Evolutionary conservation across 2,329 filamentous ascomycete genomes (phyloP).

Genomic region (Fusarium irregulare): DNA sequence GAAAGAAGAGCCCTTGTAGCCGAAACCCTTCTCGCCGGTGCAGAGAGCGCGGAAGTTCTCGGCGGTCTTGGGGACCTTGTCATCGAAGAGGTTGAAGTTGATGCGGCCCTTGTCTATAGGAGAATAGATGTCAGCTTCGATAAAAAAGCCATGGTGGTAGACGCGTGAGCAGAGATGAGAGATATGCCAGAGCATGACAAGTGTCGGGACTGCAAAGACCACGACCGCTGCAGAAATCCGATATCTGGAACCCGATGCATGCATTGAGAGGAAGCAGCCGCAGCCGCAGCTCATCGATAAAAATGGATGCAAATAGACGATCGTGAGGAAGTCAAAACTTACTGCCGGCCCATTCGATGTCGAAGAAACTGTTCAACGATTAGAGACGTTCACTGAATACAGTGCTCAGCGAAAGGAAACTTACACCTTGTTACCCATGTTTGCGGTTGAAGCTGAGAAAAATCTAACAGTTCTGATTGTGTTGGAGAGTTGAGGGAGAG

Average conservation of each 20-base stretch:
- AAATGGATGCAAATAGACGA: conserved; percentile 15
- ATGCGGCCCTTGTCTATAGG: conserved; percentile 76
- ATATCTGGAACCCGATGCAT: not conserved
- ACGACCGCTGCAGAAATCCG: not conserved
- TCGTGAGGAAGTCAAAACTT: conserved; percentile 51
- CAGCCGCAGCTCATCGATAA: not conserved
- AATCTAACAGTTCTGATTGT: conserved; percentile 55
- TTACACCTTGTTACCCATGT: conserved; percentile 79
- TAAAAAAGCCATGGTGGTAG: not conserved
- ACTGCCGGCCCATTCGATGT: conserved; percentile 78
- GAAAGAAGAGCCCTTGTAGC: conserved; percentile 86
- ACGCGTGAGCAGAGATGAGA: conserved; percentile 6
- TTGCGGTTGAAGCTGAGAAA: conserved; percentile 69
- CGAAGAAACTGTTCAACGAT: conserved; percentile 70
- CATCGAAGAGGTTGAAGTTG: conserved; percentile 88
- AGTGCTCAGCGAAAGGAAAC: conserved; percentile 49
- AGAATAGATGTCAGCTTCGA: conserved; percentile 34
- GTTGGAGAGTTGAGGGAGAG: conserved; percentile 56
- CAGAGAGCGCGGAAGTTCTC: conserved; percentile 88
- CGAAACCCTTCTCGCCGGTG: conserved; percentile 83
- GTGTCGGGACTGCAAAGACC: conserved; percentile 8
- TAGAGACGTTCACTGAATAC: conserved; percentile 26
- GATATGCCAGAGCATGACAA: conserved; percentile 19
- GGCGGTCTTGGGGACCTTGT: conserved; percentile 87
- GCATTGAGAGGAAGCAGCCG: not conserved